Percentiles rank a stretch among this genome's conserved stretches.
These are phyloP conservation scores for Simplicillium aogashimaense DNA, from an alignment of 2,329 filamentous ascomycete species.

Conservation along the genomic window DNA sequence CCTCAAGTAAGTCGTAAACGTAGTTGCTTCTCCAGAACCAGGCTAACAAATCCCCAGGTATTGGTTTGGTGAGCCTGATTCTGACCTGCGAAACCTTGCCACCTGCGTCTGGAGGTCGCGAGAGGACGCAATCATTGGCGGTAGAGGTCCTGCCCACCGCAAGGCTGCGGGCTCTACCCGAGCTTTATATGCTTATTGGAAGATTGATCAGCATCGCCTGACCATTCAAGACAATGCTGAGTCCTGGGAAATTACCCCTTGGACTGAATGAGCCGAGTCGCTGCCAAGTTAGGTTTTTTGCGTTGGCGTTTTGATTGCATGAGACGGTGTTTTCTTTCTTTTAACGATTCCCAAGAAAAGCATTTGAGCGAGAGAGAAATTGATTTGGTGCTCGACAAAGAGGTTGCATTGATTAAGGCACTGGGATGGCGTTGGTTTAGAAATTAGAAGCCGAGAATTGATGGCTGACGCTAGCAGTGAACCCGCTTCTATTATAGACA, in stretches of 20 bases:
- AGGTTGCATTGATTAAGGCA: too few species aligned
- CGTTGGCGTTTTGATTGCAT: background rate
- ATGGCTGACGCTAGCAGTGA: too few species aligned
- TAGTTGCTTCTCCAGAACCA: background rate
- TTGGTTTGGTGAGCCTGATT: constrained; percentile 75
- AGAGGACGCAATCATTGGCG: constrained; percentile 49
- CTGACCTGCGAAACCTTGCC: constrained; percentile 65
- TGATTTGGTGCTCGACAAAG: too few species aligned
- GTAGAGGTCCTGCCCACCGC: constrained; percentile 47
- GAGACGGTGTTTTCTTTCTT: background rate
- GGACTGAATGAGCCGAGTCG: constrained; percentile 25
- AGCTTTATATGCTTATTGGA: constrained; percentile 56
- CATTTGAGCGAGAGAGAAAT: background rate
- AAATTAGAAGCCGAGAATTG: too few species aligned
- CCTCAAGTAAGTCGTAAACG: constrained; percentile 50
- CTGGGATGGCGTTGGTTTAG: too few species aligned
- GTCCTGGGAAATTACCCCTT: constrained; percentile 54
- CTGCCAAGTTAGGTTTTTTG: constrained; percentile 1
- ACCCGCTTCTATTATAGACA: too few species aligned
- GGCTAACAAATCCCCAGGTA: constrained; percentile 40
- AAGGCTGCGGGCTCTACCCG: constrained; percentile 57
- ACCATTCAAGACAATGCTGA: constrained; percentile 55
- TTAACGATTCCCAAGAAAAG: background rate
- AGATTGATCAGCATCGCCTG: constrained; percentile 61
- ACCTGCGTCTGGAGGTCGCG: constrained; percentile 61